These are phyloP conservation scores for Tuber umbilicatum DNA, from an alignment of 495 filamentous ascomycete genomes.

Conservation along the genomic window DNA sequence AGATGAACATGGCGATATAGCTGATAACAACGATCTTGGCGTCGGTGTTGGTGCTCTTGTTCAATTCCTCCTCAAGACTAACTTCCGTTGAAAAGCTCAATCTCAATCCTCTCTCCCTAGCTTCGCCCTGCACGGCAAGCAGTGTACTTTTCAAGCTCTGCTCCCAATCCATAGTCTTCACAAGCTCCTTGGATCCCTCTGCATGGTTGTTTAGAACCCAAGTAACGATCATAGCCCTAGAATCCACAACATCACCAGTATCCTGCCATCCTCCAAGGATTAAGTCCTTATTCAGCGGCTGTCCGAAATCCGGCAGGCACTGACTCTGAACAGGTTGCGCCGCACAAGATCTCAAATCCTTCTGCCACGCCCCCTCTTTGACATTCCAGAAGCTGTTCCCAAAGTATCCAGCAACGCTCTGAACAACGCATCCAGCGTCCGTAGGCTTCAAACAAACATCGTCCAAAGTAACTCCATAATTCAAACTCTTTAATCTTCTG, in stretches of 20 bases:
- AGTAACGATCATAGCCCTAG: conserved; percentile 74
- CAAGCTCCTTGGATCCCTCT: conserved; percentile 61
- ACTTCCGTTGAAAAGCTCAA: conserved; percentile 92
- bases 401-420: conserved; percentile 83
- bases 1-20: conserved; percentile 97
- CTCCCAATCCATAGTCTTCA: conserved; percentile 83
- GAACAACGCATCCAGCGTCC: conserved; percentile 82
- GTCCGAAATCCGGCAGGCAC: conserved; percentile 79
- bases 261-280: conserved; percentile 74
- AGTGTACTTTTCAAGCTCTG: conserved; percentile 64
- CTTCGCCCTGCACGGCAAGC: conserved; percentile 69
- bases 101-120: conserved; percentile 65
- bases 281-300: conserved; percentile 76
- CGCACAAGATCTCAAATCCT: conserved; percentile 61
- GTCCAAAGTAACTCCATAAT: conserved; percentile 59
- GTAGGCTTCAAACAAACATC: conserved; percentile 93
- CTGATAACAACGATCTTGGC: conserved; percentile 95
- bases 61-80: conserved; percentile 84
- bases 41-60: conserved; percentile 95
- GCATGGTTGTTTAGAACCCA: conserved; percentile 93
- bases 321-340: conserved; percentile 60
- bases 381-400: conserved; percentile 58
- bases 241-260: conserved; percentile 60
- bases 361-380: conserved; percentile 60
- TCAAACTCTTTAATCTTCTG: conserved; percentile 57